Evolutionary conservation across 1,284 basidiomycete genomes (phyloP), one percentile per base, ranked within the genome.

Genomic region (Lentinula novae-zelandiae): DNA sequence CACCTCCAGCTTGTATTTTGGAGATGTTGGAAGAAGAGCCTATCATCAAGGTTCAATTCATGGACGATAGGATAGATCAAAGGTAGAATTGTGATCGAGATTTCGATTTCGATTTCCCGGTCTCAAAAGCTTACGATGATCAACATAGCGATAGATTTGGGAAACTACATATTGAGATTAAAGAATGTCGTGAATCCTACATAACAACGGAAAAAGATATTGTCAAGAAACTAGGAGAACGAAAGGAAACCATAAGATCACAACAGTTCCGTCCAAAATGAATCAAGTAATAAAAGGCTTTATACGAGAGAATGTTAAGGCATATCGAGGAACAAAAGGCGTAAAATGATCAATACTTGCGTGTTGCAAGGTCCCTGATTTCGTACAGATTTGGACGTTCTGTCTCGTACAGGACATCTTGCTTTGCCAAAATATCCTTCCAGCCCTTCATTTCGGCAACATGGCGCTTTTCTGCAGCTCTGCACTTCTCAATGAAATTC

Each of bases 371-470:
- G 40, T 87, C 86, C 66, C 90, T 85, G 65, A 93, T 92, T 72
- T 92, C 90, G 72, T 84, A 89, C 39, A 93, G 77, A 67, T 84
- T 80, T 53, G 81, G 79, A 61, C 85, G 83, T 68, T 85, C 84
- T 36, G 81, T 76, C 60, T 80, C 78, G 27, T 76, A 71, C 64
- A 75, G 79, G 34, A 75, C 64, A 63, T 79, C 76, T 38, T 79
- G 77, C 66, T 72, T 76, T 56, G 77, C 67, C 40, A 77, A 66
- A 17, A 74, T 78, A 67, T 85, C 66, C 72, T 83, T 79, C 95
- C 93, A 96, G 6, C 87, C 87, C 65, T 84, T 86, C 82, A 95
- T 90, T 75, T 96, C 94, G 34, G 73, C 74, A 54, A 83, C 82
- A 76, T 95, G 93, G 62, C 93, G 82, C 68, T 85, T 84, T 72